phyloP scores from a whole-genome alignment of 352 stramenopile species.

The Pythium rhizo-oryzae region DNA sequence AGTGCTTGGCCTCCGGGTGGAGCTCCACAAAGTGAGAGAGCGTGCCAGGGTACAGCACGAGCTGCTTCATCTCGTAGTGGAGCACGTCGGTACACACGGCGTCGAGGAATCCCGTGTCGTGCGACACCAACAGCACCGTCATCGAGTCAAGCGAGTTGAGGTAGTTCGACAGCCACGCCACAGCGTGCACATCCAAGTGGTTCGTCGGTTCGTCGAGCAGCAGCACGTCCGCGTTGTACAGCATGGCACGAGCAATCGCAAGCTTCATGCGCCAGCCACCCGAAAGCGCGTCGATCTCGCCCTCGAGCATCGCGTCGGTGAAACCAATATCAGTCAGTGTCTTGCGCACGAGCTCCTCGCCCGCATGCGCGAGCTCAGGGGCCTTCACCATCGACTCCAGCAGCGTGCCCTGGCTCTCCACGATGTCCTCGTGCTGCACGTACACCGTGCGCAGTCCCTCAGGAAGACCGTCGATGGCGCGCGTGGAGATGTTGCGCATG shows the following conservation, averaged over 20 bases:
- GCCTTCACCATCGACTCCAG: too few relatives aligned
- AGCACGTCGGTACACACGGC: conserved; percentile 98
- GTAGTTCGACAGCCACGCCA: conserved; percentile 94
- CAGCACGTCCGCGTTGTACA: conserved; percentile 96
- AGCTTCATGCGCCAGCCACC: conserved; percentile 97
- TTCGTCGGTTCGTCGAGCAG: conserved; percentile 97
- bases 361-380: too few relatives aligned
- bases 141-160: conserved; percentile 92
- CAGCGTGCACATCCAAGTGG: conserved; percentile 93
- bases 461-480: conserved; percentile 97
- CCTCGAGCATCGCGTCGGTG: conserved; percentile 94
- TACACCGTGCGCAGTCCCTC: conserved; percentile 94
- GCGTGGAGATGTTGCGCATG: conserved; percentile 95
- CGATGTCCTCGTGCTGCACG: conserved; percentile 95
- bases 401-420: too few relatives aligned
- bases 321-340: conserved; percentile 96
- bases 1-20: conserved; percentile 88
- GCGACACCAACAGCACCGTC: conserved; percentile 96
- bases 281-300: conserved; percentile 90
- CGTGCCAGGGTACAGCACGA: conserved; percentile 90
- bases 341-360: conserved; percentile 91
- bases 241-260: conserved; percentile 93
- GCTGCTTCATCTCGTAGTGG: conserved; percentile 95
- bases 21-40: conserved; percentile 85
- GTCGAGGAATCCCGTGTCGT: conserved; percentile 98